Evolutionary conservation across 2,329 filamentous ascomycete species (phyloP).

Genomic region (Fusarium torulosum): DNA sequence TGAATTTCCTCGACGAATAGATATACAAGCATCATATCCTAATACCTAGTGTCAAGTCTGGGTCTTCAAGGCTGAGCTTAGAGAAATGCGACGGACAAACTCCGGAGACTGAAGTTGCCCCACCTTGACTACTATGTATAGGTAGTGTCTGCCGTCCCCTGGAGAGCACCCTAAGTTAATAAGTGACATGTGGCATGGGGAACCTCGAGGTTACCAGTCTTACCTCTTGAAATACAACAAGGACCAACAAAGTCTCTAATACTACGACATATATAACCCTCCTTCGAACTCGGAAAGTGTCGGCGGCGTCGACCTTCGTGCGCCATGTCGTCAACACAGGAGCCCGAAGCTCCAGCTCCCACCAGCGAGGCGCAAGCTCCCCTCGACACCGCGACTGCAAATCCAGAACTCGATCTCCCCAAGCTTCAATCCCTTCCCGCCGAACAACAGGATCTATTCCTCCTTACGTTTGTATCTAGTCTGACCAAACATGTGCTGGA

Average conservation of each 20-base stretch:
- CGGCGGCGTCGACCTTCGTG: conserved; percentile 35
- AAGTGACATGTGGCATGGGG: conserved; percentile 45
- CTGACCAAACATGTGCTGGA: conserved; percentile 83
- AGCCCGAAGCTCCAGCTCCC: conserved; percentile 52
- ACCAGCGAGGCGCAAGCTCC: conserved; percentile 51
- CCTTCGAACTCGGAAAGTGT: conserved; percentile 28
- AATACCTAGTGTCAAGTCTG: background rate
- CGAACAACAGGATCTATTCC: conserved; percentile 95
- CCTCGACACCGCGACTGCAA: conserved; percentile 60
- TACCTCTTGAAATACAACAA: conserved; percentile 31
- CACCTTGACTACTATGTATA: conserved; percentile 30
- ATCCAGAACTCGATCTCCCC: conserved; percentile 86
- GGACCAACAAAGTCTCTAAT: conserved; percentile 27
- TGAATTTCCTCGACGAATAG: background rate
- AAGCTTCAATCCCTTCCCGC: conserved; percentile 91
- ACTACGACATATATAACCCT: conserved; percentile 16
- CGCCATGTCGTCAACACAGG: conserved; percentile 56
- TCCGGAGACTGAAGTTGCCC: conserved; percentile 30
- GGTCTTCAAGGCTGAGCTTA: conserved; percentile 10
- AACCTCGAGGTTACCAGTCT: conserved; percentile 41
- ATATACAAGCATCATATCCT: conserved; percentile 6
- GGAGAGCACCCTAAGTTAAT: conserved; percentile 18
- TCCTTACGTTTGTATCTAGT: conserved; percentile 88
- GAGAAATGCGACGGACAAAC: conserved; percentile 50
- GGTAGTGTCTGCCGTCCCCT: conserved; percentile 30